A percentile compares a stretch with the other conserved stretches of the same genome.
Conservation (phyloP, 768 basidiomycete genomes). For the Auriscalpium microsporum region DNA sequence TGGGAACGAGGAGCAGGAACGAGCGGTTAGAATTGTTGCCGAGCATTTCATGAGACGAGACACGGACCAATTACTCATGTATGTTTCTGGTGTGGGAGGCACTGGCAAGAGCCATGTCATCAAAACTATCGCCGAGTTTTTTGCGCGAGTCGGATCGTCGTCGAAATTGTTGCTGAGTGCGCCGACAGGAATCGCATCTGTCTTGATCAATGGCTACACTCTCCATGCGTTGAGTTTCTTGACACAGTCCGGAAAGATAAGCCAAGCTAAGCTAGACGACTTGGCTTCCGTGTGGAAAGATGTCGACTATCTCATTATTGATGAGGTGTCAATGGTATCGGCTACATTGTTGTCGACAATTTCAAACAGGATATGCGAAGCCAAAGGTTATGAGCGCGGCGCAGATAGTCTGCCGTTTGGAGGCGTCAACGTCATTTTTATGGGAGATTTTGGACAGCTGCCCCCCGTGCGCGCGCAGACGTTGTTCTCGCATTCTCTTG, state of each 20-base stretch:
- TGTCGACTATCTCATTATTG: constrained; percentile 16
- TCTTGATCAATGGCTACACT: no score
- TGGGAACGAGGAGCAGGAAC: neutral
- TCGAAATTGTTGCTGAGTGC: constrained; percentile 16
- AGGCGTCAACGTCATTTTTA: constrained; percentile 23
- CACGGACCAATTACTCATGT: neutral
- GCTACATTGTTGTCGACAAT: constrained; percentile 17
- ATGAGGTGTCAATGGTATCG: constrained; percentile 17
- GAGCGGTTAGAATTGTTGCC: neutral
- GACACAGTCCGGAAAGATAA: neutral
- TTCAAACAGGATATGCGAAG: constrained; percentile 12
- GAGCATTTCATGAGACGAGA: neutral
- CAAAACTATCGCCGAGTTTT: constrained; percentile 14
- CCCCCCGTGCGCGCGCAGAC: constrained; percentile 16
- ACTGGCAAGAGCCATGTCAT: constrained; percentile 16
- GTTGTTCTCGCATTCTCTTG: constrained; percentile 14
- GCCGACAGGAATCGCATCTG: constrained; percentile 24
- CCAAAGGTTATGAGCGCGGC: no score
- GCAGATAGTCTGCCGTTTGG: constrained; percentile 17
- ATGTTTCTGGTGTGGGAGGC: neutral
- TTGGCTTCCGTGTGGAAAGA: constrained; percentile 12
- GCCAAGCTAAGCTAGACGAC: neutral
- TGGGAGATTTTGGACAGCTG: constrained; percentile 8
- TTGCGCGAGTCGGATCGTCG: neutral
- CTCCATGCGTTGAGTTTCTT: no score